Conservation (phyloP, 208 protist genomes). For the Borovskyia barvae region DNA sequence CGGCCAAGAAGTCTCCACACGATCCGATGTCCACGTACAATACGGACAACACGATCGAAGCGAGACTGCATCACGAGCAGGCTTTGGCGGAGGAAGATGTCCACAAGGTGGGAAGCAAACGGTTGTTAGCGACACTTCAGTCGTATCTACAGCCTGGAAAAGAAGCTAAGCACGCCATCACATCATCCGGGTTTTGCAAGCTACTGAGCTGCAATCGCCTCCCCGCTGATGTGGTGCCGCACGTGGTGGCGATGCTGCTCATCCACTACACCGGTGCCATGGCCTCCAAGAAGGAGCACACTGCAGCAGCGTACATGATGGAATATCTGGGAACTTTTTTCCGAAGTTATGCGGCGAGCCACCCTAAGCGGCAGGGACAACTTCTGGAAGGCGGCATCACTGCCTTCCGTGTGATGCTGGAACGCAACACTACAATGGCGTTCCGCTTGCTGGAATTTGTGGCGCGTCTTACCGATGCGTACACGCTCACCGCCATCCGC, state of each 20-base stretch:
- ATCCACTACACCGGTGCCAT: constrained; percentile 50
- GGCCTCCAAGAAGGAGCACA: constrained; percentile 24
- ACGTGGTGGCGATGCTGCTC: constrained; percentile 65
- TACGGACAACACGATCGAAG: constrained; percentile 34
- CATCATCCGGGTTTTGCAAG: constrained; percentile 75
- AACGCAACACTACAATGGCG: constrained; percentile 29
- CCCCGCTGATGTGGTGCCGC: constrained; percentile 39
- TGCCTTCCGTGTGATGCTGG: constrained; percentile 58
- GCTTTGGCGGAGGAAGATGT: constrained; percentile 77
- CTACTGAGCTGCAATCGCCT: constrained; percentile 87
- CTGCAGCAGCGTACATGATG: constrained; percentile 43
- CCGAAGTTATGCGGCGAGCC: constrained; percentile 80
- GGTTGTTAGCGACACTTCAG: constrained; percentile 50
- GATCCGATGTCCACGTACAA: constrained; percentile 23
- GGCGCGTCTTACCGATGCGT: constrained; percentile 67
- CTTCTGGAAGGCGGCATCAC: constrained; percentile 59
- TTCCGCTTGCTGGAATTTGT: constrained; percentile 56
- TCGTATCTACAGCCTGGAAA: constrained; percentile 40
- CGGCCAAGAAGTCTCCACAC: constrained; percentile 5
- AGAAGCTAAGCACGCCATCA: constrained; percentile 35
- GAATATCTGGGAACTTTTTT: constrained; percentile 77
- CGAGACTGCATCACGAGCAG: constrained; percentile 73
- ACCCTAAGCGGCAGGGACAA: constrained; percentile 58
- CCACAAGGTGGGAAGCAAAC: constrained; percentile 75
- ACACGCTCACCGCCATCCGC: constrained; percentile 70